Conservation (phyloP, 495 filamentous ascomycete genomes). For the Paragyromitra xinjiangensis region DNA sequence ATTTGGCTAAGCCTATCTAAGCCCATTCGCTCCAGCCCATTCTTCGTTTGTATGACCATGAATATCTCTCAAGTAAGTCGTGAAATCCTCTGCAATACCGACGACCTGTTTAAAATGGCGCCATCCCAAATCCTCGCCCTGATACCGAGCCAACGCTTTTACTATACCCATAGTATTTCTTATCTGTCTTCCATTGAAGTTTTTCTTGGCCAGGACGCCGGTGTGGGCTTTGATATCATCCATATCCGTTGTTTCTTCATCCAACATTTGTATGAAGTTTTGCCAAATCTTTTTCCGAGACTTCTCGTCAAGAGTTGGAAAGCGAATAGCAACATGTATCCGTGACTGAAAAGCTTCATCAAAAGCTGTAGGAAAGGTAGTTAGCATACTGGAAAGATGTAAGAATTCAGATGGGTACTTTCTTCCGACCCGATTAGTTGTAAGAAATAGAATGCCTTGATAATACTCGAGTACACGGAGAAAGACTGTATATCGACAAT, state of each 20-base stretch:
- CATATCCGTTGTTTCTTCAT: neutral
- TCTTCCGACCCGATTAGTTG: constrained; percentile 66
- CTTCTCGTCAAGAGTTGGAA: constrained; percentile 58
- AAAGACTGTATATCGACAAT: constrained; percentile 60
- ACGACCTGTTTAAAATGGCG: neutral
- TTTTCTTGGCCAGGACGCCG: neutral
- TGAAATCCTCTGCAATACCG: neutral
- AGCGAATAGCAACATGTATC: constrained; percentile 64
- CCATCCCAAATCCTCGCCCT: neutral
- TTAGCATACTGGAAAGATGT: neutral
- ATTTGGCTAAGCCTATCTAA: constrained; percentile 1
- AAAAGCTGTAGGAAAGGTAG: constrained; percentile 50
- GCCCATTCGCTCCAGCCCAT: neutral
- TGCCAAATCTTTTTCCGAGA: constrained; percentile 1
- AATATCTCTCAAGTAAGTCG: constrained; percentile 1
- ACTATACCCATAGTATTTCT: neutral
- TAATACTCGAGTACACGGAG: constrained; percentile 69
- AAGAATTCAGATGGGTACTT: neutral
- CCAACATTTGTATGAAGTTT: neutral
- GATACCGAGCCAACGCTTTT: neutral
- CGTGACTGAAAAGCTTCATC: constrained; percentile 64
- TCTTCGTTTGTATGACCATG: constrained; percentile 1
- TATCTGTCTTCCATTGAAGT: constrained; percentile 9
- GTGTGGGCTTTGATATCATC: neutral
- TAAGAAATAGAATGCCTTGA: constrained; percentile 67